phyloP scores from a whole-genome alignment of 1,284 basidiomycete species.

The Vanrija pseudolonga region DNA sequence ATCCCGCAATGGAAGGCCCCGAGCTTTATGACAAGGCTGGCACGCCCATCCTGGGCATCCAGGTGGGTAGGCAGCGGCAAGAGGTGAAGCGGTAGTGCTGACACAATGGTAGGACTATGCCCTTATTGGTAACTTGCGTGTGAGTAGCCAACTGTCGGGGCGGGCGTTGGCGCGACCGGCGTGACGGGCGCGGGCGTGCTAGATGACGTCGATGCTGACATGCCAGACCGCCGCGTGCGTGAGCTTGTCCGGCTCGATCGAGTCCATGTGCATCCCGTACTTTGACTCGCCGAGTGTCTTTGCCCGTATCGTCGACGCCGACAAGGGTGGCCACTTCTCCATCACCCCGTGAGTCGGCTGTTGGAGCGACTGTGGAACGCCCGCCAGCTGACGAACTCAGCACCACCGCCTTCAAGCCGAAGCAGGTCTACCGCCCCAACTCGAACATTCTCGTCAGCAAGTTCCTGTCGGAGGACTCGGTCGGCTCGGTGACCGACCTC shows the following conservation, averaged over 20 bases:
- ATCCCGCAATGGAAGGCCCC: neutral
- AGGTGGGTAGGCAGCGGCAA: constrained; percentile 9
- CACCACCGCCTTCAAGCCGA: constrained; percentile 34
- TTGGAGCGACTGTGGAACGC: neutral
- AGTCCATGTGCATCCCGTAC: constrained; percentile 85
- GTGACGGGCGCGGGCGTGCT: too few relatives aligned
- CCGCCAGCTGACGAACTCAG: constrained; percentile 55
- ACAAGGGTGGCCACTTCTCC: constrained; percentile 85
- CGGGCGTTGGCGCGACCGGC: neutral
- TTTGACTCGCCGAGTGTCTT: constrained; percentile 87
- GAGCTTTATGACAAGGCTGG: constrained; percentile 20
- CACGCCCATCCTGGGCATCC: constrained; percentile 32
- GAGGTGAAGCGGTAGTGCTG: neutral
- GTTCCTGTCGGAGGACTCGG: constrained; percentile 75
- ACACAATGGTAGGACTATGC: constrained; percentile 45
- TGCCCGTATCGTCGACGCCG: constrained; percentile 57
- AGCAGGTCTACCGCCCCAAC: constrained; percentile 82
- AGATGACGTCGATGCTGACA: neutral
- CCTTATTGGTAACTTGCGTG: constrained; percentile 49
- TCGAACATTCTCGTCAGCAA: constrained; percentile 86
- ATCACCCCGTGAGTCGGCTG: constrained; percentile 61
- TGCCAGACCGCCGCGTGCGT: constrained; percentile 49
- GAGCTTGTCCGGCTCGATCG: constrained; percentile 49
- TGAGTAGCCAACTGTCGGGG: constrained; percentile 7
- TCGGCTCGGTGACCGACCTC: constrained; percentile 67